Conservation (phyloP, 768 basidiomycete genomes). For the Termitomyces sp. region DNA sequence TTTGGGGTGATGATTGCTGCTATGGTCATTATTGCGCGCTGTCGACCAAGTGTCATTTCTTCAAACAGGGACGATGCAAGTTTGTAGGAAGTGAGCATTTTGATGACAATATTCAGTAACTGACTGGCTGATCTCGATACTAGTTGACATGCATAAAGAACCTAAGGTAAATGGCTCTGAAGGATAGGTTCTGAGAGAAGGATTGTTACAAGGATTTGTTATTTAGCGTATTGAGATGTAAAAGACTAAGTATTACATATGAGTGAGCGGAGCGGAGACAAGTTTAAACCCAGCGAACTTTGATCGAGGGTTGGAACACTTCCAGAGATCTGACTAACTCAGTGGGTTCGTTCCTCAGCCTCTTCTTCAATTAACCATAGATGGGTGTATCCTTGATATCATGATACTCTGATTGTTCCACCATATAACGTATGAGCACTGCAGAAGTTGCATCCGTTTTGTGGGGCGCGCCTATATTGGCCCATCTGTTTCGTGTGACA, state of each 20-base stretch:
- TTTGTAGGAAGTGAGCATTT: slow-evolving; percentile 48
- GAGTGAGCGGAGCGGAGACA: background rate
- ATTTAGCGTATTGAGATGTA: background rate
- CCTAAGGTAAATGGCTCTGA: slow-evolving; percentile 16
- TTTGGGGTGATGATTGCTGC: slow-evolving; percentile 57
- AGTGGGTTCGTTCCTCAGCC: background rate
- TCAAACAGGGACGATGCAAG: slow-evolving; percentile 54
- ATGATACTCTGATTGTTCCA: slow-evolving; percentile 10
- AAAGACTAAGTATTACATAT: background rate
- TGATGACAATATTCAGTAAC: background rate
- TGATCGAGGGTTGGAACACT: slow-evolving; percentile 23
- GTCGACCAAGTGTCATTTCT: slow-evolving; percentile 35
- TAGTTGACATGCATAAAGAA: slow-evolving; percentile 38
- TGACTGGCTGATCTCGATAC: slow-evolving; percentile 14
- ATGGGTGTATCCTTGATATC: slow-evolving; percentile 11
- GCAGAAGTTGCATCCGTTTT: slow-evolving; percentile 4
- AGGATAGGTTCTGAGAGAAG: slow-evolving; percentile 2
- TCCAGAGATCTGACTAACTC: slow-evolving; percentile 24
- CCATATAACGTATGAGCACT: slow-evolving; percentile 7
- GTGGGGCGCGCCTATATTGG: slow-evolving; percentile 7
- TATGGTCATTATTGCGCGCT: slow-evolving; percentile 47
- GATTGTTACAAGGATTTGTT: background rate
- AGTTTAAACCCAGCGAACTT: slow-evolving; percentile 23
- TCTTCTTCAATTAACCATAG: slow-evolving; percentile 5
- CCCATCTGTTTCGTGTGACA: slow-evolving; percentile 34